Conservation (phyloP, 768 basidiomycete genomes). For the Lentinula lateritia region DNA sequence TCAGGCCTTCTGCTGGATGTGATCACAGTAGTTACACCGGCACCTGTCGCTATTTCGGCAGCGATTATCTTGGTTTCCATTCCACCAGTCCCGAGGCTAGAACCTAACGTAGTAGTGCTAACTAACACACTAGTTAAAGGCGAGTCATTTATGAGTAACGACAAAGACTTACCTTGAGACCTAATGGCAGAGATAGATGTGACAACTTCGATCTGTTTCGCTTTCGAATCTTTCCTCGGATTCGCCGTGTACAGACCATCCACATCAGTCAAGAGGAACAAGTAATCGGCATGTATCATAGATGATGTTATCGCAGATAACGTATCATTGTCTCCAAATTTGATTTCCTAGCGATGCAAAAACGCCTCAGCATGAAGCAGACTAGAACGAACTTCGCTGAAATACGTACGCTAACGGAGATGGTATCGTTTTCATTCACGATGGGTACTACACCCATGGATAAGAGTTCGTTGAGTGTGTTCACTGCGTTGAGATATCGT, state of each 20-base stretch:
- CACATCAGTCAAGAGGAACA: constrained; percentile 95
- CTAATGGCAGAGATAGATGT: constrained; percentile 79
- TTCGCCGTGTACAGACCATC: constrained; percentile 95
- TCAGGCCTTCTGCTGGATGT: constrained; percentile 76
- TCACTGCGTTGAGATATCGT: constrained; percentile 93
- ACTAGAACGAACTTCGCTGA: neutral
- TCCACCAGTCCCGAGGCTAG: constrained; percentile 91
- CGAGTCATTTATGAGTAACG: neutral
- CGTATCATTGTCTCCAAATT: constrained; percentile 99
- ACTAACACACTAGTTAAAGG: constrained; percentile 41
- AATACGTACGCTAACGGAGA: constrained; percentile 86
- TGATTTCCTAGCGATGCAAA: constrained; percentile 75
- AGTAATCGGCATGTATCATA: constrained; percentile 97
- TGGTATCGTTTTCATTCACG: constrained; percentile 98
- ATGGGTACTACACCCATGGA: constrained; percentile 96
- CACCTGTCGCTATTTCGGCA: constrained; percentile 93
- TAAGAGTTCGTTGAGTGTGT: constrained; percentile 88
- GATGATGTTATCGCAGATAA: constrained; percentile 95
- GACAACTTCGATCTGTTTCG: constrained; percentile 78
- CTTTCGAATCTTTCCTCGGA: constrained; percentile 83
- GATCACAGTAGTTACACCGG: constrained; percentile 90
- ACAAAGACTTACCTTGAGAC: constrained; percentile 52
- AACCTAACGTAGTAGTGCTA: constrained; percentile 88
- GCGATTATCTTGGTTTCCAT: constrained; percentile 99
- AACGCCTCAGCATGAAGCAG: neutral